A percentile compares a stretch with the other conserved stretches of the same genome.
Conservation (phyloP, 148 eudicot species). For the Cornus kousa region DNA sequence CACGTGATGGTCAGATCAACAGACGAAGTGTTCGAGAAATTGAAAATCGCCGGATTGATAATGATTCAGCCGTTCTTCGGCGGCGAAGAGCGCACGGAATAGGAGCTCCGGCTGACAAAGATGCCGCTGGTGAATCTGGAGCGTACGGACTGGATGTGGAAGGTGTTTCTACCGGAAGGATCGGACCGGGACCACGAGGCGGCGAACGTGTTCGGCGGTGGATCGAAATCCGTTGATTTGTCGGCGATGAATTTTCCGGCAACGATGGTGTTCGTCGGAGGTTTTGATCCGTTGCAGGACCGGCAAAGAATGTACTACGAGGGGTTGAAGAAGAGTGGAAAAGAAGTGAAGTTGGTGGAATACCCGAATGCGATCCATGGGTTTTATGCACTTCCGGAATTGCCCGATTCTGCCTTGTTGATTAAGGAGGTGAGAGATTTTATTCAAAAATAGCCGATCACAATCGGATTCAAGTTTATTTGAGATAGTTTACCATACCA, state of each 20-base stretch:
- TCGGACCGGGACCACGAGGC: constrained; percentile 18
- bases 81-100: no score
- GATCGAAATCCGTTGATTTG: neutral
- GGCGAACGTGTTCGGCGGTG: constrained; percentile 17
- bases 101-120: neutral
- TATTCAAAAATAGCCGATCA: neutral
- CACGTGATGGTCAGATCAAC: no score
- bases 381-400: constrained; percentile 19
- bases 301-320: constrained; percentile 20
- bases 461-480: no score
- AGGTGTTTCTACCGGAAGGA: constrained; percentile 10
- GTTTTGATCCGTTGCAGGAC: constrained; percentile 18
- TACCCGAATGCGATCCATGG: constrained; percentile 20
- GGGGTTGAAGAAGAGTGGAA: constrained; percentile 19
- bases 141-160: neutral
- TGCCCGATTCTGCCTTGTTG: constrained; percentile 20
- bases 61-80: no score
- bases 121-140: constrained; percentile 5
- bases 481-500: no score
- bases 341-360: constrained; percentile 21
- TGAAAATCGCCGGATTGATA: no score
- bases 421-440: constrained; percentile 6
- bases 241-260: constrained; percentile 11
- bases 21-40: no score
- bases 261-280: neutral